Percentiles rank a stretch among this genome's conserved stretches.
These are phyloP conservation scores for Glarea lozoyensis DNA, from an alignment of 495 filamentous ascomycete genomes.

Conservation along the genomic window DNA sequence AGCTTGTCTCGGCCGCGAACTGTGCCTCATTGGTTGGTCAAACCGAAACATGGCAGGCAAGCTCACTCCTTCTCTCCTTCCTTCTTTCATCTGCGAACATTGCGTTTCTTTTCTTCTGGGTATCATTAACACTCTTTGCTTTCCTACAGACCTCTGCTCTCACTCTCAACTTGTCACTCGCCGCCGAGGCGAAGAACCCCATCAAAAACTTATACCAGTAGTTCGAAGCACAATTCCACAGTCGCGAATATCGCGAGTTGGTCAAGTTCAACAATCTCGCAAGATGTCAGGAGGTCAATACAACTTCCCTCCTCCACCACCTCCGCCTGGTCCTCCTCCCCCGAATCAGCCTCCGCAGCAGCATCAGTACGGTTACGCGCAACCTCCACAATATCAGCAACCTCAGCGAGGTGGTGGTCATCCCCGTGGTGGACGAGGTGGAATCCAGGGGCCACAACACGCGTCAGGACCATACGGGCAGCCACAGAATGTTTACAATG, in stretches of 20 bases:
- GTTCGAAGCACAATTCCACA: too few species aligned
- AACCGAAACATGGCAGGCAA: conserved; percentile 4
- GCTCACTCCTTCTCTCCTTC: conserved; percentile 4
- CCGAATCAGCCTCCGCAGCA: conserved; percentile 14
- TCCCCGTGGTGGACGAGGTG: conserved; percentile 28
- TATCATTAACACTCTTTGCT: conserved; percentile 18
- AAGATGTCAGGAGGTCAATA: conserved; percentile 24
- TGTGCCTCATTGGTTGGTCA: not conserved
- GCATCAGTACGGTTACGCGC: conserved; percentile 24
- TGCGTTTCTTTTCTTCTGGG: conserved; percentile 5
- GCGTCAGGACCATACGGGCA: conserved; percentile 11
- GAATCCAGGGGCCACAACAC: conserved; percentile 20
- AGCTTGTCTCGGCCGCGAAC: too few species aligned
- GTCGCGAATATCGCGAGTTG: too few species aligned
- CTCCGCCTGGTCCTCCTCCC: conserved; percentile 27
- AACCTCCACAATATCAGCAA: conserved; percentile 15
- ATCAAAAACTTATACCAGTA: too few species aligned
- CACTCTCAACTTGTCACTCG: not conserved
- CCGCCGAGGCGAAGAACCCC: too few species aligned
- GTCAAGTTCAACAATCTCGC: not conserved
- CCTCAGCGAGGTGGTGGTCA: conserved; percentile 27
- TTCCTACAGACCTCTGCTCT: conserved; percentile 5
- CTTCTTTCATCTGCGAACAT: not conserved
- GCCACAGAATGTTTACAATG: conserved; percentile 16
- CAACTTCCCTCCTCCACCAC: conserved; percentile 45